phyloP scores from a whole-genome alignment of 2,329 filamentous ascomycete species.

The Fusarium transvaalense region DNA sequence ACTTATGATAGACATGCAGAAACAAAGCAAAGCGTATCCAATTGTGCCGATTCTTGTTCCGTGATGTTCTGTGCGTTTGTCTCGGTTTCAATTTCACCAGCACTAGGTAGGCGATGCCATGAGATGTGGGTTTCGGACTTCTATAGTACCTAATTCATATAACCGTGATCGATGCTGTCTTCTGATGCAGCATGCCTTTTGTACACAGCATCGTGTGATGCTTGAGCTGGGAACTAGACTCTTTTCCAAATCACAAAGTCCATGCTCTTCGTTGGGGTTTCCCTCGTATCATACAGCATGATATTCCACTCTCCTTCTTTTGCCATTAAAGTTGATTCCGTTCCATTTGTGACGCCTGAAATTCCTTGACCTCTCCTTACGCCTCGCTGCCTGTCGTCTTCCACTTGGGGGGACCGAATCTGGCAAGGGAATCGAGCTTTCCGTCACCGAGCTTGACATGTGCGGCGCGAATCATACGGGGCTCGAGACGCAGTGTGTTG shows the following conservation, averaged over 20 bases:
- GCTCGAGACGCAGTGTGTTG: slow-evolving; percentile 84
- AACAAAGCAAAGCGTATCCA: slow-evolving; percentile 32
- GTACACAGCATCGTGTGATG: slow-evolving; percentile 46
- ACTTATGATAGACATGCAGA: slow-evolving; percentile 47
- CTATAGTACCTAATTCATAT: slow-evolving; percentile 45
- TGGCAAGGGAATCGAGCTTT: slow-evolving; percentile 64
- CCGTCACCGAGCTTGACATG: slow-evolving; percentile 86
- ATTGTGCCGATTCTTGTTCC: background rate
- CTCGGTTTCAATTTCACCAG: background rate
- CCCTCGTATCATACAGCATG: slow-evolving; percentile 42
- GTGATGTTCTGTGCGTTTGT: background rate
- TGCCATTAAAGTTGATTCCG: slow-evolving; percentile 5
- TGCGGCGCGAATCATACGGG: slow-evolving; percentile 87
- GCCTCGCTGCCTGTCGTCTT: slow-evolving; percentile 53
- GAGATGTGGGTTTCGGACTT: slow-evolving; percentile 37
- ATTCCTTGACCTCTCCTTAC: slow-evolving; percentile 27
- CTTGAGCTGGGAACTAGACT: slow-evolving; percentile 22
- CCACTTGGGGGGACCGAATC: slow-evolving; percentile 66
- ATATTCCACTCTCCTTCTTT: background rate
- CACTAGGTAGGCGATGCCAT: slow-evolving; percentile 1
- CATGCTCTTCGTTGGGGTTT: background rate
- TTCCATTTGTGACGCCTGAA: slow-evolving; percentile 3
- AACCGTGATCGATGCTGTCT: slow-evolving; percentile 41
- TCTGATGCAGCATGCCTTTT: slow-evolving; percentile 41
- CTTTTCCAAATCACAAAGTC: slow-evolving; percentile 9